Evolutionary conservation across 2,329 filamentous ascomycete species (phyloP).

Genomic region (Raffaelea albimanens): DNA sequence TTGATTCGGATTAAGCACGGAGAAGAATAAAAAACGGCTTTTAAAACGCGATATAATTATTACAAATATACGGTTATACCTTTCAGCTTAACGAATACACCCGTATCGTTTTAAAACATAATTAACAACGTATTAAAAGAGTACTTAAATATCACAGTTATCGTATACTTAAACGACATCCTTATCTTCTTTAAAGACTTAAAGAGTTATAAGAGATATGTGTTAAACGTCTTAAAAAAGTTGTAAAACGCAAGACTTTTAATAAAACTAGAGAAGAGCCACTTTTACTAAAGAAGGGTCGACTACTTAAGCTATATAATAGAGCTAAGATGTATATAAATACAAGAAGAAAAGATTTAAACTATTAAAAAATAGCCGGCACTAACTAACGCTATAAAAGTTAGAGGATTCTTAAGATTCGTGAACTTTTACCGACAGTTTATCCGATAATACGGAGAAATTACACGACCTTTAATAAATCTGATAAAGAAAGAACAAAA

Average conservation of each 20-base stretch:
- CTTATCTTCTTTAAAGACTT: conserved; percentile 8
- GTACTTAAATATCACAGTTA: too few relatives aligned
- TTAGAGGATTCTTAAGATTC: too few relatives aligned
- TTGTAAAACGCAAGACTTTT: conserved; percentile 1
- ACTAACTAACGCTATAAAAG: too few relatives aligned
- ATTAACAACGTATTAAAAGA: conserved; percentile 3
- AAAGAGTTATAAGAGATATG: neutral
- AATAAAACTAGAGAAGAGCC: neutral
- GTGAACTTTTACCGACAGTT: too few relatives aligned
- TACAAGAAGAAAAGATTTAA: neutral
- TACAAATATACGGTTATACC: conserved; percentile 23
- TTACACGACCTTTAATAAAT: too few relatives aligned
- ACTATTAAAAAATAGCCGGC: neutral
- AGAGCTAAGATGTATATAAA: neutral
- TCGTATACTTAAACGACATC: conserved; percentile 10
- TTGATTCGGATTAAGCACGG: neutral
- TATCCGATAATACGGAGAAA: too few relatives aligned
- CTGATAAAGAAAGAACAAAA: too few relatives aligned
- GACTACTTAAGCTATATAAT: neutral
- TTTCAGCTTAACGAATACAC: conserved; percentile 19
- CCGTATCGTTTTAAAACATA: conserved; percentile 4
- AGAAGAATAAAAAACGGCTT: conserved; percentile 10
- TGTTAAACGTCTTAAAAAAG: too few relatives aligned
- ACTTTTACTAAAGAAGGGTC: neutral
- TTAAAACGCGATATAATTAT: conserved; percentile 16